Base-by-base conservation (phyloP, 768 basidiomycete genomes). In the Hypholoma sublateritium region DNA sequence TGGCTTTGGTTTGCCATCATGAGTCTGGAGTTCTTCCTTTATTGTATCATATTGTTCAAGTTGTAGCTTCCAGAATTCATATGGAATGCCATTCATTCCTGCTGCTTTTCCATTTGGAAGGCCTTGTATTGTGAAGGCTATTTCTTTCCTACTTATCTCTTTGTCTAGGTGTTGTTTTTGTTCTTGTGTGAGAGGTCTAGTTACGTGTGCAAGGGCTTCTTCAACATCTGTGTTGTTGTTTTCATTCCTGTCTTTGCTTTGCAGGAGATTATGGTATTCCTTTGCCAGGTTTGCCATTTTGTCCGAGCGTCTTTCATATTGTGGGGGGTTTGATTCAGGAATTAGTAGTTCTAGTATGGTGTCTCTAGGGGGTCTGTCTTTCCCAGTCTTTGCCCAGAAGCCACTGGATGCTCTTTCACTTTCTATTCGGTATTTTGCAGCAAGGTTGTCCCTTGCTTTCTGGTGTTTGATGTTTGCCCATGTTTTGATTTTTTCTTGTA, bases 251-350 rank as follows among this genome's bases (percentile, higher is more conserved):
- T 53, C 63, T 24, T 53, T 53, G 13, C 36, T 17, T 47, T 77
- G 73, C 0, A 77, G 64, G 0, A 62, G 11, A 0, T 69, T 51
- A 47, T 76, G 71, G 47, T 72, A 65, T 13, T 65, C 21, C 17
- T 49, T 53, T 0, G 72, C 69, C 0, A 75, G 50, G 0, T 72
- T 52, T 0, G 72, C 69, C 75, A 77, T 69, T 50, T 69, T 50
- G 0, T 56, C 7, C 0, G 72, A 69, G 0, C 53, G 37, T 1
- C 58, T 69, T 47, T 63, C 61, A 25, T 65, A 68, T 41, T 3
- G 50, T 5, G 43, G n/a, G 1, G 50, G 37, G 0, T 52, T n/a
- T 21, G 21, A 19, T 2, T 34, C 16, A 6, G 56, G 19, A 2
- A 13, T n/a, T 14, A 4, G 16, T 8, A 49, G 48, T 19, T 11